These are phyloP conservation scores for Stephania yunnanensis DNA, from an alignment of 164 flowering plant genomes.

Conservation along the genomic window DNA sequence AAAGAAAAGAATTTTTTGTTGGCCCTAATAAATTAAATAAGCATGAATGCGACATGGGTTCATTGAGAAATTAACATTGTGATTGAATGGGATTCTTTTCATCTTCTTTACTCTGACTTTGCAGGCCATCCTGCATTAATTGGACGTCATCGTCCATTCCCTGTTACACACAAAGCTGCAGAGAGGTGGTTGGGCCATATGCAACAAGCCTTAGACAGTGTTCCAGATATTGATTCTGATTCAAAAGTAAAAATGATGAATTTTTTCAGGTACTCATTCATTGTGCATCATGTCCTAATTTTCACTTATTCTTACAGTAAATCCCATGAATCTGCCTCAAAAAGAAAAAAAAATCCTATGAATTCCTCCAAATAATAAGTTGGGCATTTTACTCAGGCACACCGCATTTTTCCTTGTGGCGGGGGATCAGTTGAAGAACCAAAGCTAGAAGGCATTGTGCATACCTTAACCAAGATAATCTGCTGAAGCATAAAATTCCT, in stretches of 20 bases:
- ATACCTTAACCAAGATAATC: constrained; percentile 44
- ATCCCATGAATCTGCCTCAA: neutral
- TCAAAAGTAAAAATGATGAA: constrained; percentile 83
- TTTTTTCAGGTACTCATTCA: constrained; percentile 56
- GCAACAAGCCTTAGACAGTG: constrained; percentile 64
- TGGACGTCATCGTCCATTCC: constrained; percentile 87
- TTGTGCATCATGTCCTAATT: neutral
- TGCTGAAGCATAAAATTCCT: constrained; percentile 21
- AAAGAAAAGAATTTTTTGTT: neutral
- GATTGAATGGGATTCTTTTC: neutral
- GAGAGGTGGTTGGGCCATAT: constrained; percentile 93
- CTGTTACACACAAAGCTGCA: constrained; percentile 84
- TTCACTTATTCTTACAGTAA: neutral
- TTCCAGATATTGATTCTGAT: constrained; percentile 59
- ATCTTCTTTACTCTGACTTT: neutral
- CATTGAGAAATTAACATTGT: neutral
- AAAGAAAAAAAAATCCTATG: no score
- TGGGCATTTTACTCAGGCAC: constrained; percentile 47
- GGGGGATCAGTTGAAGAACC: constrained; percentile 80
- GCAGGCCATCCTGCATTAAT: constrained; percentile 94
- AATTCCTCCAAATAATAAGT: neutral
- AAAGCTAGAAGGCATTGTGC: constrained; percentile 36
- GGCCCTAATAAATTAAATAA: neutral
- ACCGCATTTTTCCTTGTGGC: constrained; percentile 96
- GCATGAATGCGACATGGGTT: neutral